Percentiles rank a stretch among this genome's conserved stretches.
These are phyloP conservation scores for Mucor racemosus DNA, from an alignment of 371 early-diverging fungal species.

Conservation along the genomic window DNA sequence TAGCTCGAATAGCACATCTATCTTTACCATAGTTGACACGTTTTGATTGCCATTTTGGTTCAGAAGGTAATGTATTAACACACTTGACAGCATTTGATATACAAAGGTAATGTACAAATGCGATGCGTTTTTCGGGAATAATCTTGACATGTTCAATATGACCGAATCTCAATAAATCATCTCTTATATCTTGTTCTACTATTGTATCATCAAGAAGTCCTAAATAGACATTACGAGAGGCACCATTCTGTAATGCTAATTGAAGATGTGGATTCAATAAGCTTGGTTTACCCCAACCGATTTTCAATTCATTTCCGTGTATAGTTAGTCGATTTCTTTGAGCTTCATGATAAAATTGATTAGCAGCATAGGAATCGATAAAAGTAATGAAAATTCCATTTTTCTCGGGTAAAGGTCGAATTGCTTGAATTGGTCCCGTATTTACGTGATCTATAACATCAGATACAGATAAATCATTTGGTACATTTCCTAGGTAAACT, in stretches of 20 bases:
- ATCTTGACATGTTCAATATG: conserved; percentile 75
- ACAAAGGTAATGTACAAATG: conserved; percentile 82
- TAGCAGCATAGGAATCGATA: conserved; percentile 70
- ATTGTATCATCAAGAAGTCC: conserved; percentile 66
- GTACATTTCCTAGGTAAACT: conserved; percentile 80
- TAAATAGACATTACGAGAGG: conserved; percentile 79
- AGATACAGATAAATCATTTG: conserved; percentile 62
- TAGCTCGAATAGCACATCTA: conserved; percentile 1
- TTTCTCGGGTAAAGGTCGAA: conserved; percentile 77
- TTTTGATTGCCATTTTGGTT: conserved; percentile 57
- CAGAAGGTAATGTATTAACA: conserved; percentile 60
- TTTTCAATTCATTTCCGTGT: conserved; percentile 61
- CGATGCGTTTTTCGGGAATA: conserved; percentile 72
- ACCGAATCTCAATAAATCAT: conserved; percentile 70
- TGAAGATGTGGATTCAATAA: conserved; percentile 54
- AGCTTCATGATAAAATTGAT: conserved; percentile 59
- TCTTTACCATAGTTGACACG: conserved; percentile 66
- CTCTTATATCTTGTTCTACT: conserved; percentile 56
- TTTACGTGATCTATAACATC: conserved; percentile 78
- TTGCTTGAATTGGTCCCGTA: conserved; percentile 76
- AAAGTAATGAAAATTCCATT: conserved; percentile 84
- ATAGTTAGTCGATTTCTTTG: conserved; percentile 44
- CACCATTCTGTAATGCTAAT: conserved; percentile 68
- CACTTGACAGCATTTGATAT: conserved; percentile 75
- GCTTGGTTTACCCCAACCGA: conserved; percentile 83